Evolutionary conservation across 73 alveolate genomes (phyloP).

Genomic region (Paramecium bursaria): DNA sequence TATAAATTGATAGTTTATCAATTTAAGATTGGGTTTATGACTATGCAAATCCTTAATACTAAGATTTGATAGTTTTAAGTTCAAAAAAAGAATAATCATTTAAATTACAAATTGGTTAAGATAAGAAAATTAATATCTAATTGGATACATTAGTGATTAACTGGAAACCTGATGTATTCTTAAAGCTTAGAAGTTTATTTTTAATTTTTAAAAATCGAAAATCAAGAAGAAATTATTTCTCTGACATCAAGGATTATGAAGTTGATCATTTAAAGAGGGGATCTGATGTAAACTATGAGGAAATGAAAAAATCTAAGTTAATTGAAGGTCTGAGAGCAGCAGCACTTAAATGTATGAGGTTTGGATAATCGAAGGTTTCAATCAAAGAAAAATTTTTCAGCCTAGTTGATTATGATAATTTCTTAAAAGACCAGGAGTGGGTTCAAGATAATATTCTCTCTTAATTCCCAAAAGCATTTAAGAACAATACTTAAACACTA

Average conservation of each 20-base stretch:
- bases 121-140: background rate
- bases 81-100: background rate
- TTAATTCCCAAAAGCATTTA: slow-evolving; percentile 13
- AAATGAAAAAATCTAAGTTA: slow-evolving; percentile 33
- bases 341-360: slow-evolving; percentile 32
- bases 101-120: background rate
- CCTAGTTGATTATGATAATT: background rate
- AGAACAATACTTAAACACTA: slow-evolving; percentile 26
- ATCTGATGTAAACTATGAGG: background rate
- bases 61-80: slow-evolving; percentile 30
- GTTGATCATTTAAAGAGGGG: slow-evolving; percentile 40
- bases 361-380: slow-evolving; percentile 27
- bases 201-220: slow-evolving; percentile 26
- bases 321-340: slow-evolving; percentile 45
- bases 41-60: slow-evolving; percentile 12
- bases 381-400: slow-evolving; percentile 51
- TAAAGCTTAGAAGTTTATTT: slow-evolving; percentile 56
- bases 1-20: slow-evolving; percentile 45
- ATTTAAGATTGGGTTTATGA: slow-evolving; percentile 57
- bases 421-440: slow-evolving; percentile 56
- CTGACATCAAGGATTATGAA: slow-evolving; percentile 35
- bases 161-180: slow-evolving; percentile 69
- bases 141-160: slow-evolving; percentile 39
- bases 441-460: background rate
- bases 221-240: slow-evolving; percentile 29